Base-by-base conservation (phyloP, 140 eudicot genomes). In the Bidens hawaiensis region DNA sequence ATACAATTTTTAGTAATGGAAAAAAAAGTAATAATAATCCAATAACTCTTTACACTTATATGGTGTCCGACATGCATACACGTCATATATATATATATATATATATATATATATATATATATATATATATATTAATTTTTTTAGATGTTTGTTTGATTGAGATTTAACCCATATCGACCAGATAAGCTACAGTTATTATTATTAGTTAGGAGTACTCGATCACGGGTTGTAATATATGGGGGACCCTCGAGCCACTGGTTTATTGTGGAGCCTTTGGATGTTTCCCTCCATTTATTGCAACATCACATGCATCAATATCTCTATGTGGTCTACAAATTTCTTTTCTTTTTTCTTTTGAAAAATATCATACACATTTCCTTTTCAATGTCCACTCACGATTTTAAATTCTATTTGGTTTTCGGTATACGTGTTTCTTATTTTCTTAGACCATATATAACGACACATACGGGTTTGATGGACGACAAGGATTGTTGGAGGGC, bases 151-250 rank as follows among this genome's bases (percentile, higher is more conserved):
- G 43, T 9, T 36, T 36, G 43, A 36, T 36, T 36, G 43, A 36
- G n/a, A 11, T 36, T 36, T 38, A 10, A 30, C 36, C 14, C 45
- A 38, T 38, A 38, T 38, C n/a, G n/a, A n/a, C n/a, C 43, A 11
- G 3, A 10, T 38, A 38, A n/a, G 18, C 48, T 21, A 34, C 17
- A 5, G 38, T 26, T 23, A n/a, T 15, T n/a, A n/a, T n/a, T n/a
- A n/a, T n/a, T n/a, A n/a, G n/a, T n/a, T 8, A 36, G 43, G 48
- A 38, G 67, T 69, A 69, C 43, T 69, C 60, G 61, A 31, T 69
- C 68, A 69, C 75, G 75, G 75, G 75, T 30, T 25, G 75, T 24
- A 69, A 69, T 6, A 38, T 33, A n/a, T n/a, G n/a, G n/a, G 68
- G 75, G 75, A 38, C 75, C 75, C 68, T 69, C 13, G 4, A 58